A percentile compares a stretch with the other conserved stretches of the same genome.
These are phyloP conservation scores for Chlorella sp. DNA, from an alignment of 139 green algal genomes.

Conservation along the genomic window DNA sequence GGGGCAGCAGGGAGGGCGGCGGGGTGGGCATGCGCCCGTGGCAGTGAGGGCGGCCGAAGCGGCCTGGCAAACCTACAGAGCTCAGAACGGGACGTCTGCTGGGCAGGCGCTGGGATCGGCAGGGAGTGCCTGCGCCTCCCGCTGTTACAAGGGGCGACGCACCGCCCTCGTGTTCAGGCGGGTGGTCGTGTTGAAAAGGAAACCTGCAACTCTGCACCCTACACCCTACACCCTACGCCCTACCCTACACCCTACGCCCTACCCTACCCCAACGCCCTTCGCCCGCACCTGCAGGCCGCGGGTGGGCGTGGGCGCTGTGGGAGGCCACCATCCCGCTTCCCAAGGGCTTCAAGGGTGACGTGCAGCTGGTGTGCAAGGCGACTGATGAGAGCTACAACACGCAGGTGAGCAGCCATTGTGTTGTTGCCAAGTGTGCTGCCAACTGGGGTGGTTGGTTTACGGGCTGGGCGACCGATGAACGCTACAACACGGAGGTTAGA, in stretches of 20 bases:
- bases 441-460: too few species aligned
- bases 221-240: too few species aligned
- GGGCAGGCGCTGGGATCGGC: too few species aligned
- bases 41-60: background rate
- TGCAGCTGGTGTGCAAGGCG: slow-evolving; percentile 67
- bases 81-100: background rate
- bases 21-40: background rate
- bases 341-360: slow-evolving; percentile 36
- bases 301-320: slow-evolving; percentile 87
- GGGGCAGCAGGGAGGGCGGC: background rate
- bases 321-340: slow-evolving; percentile 65
- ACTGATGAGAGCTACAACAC: slow-evolving; percentile 82
- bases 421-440: background rate
- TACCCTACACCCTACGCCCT: background rate
- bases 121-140: too few species aligned
- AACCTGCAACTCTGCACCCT: background rate
- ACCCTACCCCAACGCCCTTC: background rate
- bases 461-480: too few species aligned
- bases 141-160: background rate
- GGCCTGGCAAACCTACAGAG: too few species aligned
- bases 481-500: too few species aligned
- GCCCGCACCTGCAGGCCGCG: background rate
- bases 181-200: too few species aligned
- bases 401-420: background rate
- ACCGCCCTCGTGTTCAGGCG: too few species aligned